Percentiles rank a stretch among this genome's conserved stretches.
Evolutionary conservation across 345 rosid genomes (phyloP).

Genomic region (Gossypium thurberi): DNA sequence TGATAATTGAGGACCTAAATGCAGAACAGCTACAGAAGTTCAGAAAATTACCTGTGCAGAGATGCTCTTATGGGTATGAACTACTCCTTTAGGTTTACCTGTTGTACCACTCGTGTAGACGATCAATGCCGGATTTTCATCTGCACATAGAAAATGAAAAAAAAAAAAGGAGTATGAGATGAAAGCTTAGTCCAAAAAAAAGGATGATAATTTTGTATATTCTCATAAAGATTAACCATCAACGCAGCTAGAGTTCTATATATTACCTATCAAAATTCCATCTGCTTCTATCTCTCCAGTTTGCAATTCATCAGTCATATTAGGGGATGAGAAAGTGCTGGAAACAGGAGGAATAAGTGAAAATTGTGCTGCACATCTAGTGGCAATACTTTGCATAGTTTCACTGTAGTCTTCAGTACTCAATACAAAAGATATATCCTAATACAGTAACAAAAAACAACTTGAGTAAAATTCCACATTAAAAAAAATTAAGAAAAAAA

Average conservation of each 20-base stretch:
- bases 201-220: not conserved
- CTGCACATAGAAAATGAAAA: conserved; percentile 34
- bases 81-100: conserved; percentile 97
- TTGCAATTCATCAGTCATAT: conserved; percentile 25
- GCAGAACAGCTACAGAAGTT: not conserved
- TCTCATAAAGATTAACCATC: conserved; percentile 11
- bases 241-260: conserved; percentile 17
- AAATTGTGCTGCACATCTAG: conserved; percentile 56
- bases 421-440: conserved; percentile 75
- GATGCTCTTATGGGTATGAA: conserved; percentile 85
- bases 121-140: conserved; percentile 77
- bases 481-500: not conserved
- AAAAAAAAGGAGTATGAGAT: not conserved
- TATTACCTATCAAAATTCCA: conserved; percentile 34
- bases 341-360: conserved; percentile 60
- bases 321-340: conserved; percentile 27
- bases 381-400: conserved; percentile 61
- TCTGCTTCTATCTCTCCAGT: conserved; percentile 27
- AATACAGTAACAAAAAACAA: conserved; percentile 15
- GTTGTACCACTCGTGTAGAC: conserved; percentile 98
- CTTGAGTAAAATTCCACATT: not conserved
- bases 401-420: conserved; percentile 71
- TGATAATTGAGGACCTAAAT: not conserved
- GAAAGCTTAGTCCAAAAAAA: not conserved
- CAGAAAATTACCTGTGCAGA: conserved; percentile 56